A percentile compares a stretch with the other conserved stretches of the same genome.
Conservation (phyloP, 768 basidiomycete species). For the Calvatia gigantea region DNA sequence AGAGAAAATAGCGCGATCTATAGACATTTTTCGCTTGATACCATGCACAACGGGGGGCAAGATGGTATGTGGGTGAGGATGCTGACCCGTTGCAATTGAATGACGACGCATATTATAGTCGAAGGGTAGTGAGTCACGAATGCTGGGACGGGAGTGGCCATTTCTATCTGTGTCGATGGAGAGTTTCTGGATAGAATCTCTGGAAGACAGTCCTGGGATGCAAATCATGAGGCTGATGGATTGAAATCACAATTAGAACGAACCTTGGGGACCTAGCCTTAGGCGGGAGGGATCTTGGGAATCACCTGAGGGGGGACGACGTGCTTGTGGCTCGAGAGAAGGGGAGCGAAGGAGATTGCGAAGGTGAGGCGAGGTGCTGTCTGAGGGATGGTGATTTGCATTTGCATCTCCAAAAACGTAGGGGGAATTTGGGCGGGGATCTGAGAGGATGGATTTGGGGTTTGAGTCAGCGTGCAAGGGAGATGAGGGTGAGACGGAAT, state of each 20-base stretch:
- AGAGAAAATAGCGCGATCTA: slow-evolving; percentile 52
- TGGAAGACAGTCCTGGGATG: slow-evolving; percentile 12
- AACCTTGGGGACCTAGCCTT: slow-evolving; percentile 22
- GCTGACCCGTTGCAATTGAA: slow-evolving; percentile 61
- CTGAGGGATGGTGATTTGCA: slow-evolving; percentile 28
- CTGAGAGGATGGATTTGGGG: slow-evolving; percentile 30
- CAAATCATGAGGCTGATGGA: slow-evolving; percentile 6
- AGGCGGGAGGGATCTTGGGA: slow-evolving; percentile 25
- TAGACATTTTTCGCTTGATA: slow-evolving; percentile 82
- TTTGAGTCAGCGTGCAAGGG: slow-evolving; percentile 24
- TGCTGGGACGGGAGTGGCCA: slow-evolving; percentile 17
- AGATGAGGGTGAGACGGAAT: slow-evolving; percentile 24
- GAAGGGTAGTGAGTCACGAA: slow-evolving; percentile 47
- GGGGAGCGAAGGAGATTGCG: slow-evolving; percentile 62
- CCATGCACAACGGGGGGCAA: slow-evolving; percentile 46
- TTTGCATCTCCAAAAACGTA: slow-evolving; percentile 73
- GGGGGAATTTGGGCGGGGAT: slow-evolving; percentile 59
- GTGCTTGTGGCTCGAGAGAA: slow-evolving; percentile 39
- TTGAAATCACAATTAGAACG: background rate
- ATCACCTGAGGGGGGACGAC: slow-evolving; percentile 23
- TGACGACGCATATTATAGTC: slow-evolving; percentile 72
- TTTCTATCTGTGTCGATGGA: slow-evolving; percentile 5
- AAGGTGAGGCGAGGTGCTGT: slow-evolving; percentile 38
- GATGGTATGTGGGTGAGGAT: slow-evolving; percentile 38
- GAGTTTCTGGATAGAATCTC: slow-evolving; percentile 16